Evolutionary conservation across 305 asterid genomes (phyloP), one percentile per base, ranked within the genome.

Genomic region (Ilex paraguariensis): DNA sequence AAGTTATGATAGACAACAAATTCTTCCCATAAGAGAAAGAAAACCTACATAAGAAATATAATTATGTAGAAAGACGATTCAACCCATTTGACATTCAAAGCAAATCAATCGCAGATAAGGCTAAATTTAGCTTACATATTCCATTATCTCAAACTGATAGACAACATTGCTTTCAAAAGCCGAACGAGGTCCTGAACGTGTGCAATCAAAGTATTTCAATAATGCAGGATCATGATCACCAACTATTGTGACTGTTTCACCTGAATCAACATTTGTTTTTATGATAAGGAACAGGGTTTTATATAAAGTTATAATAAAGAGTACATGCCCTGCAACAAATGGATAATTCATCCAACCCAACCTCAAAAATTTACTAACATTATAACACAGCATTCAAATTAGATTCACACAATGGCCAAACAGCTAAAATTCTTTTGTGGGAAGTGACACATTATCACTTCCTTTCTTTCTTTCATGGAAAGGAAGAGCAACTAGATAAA

Each of bases 151-250:
- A 83, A 84, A 93, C 68, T 93, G 99, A 82, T 81, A 87, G 74
- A 93, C 97, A 73, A 93, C 97, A 73, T 93, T 84, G 82, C 80
- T 70, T 76, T 93, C 99, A 62, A 93, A 93, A 61, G 99, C 99
- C 17, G 99, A 93, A 69, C 99, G 99, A 68, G 99, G 99, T 70
- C 99, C 99, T 66, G 99, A 87, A 70, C 99, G 84, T 16, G 99
- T 90, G 87, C 96, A 90, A 62, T 93, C 99, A 70, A 90, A 93
- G 69, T 79, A 93, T 72, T 80, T 93, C 82, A 93, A 68, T 42
- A 93, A 77, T 56, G 86, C 84, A 64, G 96, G 86, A 77, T 93
- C 62, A 63, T 93, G 99, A 77, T 93, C 99, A 73, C 99, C 99
- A 31, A 93, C 99, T 66, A 93, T 86, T 40, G 99, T 93, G 64